phyloP scores from a whole-genome alignment of 139 green algal species.

The Haematococcus lacustris region DNA sequence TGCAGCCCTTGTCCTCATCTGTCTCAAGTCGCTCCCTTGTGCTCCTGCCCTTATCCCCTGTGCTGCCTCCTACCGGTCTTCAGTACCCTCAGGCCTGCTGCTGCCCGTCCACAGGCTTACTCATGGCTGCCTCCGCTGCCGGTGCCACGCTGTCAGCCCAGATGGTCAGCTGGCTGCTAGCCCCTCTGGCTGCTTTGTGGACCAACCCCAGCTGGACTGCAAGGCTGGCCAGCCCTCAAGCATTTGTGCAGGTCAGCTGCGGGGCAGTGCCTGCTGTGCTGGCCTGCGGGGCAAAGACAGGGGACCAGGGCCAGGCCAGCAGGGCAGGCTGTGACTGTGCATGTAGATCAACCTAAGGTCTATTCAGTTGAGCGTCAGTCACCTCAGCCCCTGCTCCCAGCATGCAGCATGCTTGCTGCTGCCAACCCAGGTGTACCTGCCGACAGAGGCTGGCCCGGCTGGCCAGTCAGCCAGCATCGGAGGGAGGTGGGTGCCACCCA shows the following conservation, averaged over 20 bases:
- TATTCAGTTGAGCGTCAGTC: no score
- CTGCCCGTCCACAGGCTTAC: neutral
- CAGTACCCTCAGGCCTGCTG: neutral
- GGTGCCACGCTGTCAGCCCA: conserved; percentile 30
- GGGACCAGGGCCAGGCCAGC: no score
- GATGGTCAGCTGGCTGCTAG: conserved; percentile 50
- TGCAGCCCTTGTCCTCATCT: neutral
- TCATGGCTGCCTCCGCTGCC: conserved; percentile 24
- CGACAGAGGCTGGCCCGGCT: no score
- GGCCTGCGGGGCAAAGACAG: no score
- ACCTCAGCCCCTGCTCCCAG: no score
- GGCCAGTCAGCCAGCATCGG: no score
- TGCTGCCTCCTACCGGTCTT: neutral
- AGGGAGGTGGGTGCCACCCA: no score
- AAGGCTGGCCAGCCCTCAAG: conserved; percentile 28
- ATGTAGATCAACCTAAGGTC: no score
- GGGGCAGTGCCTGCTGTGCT: no score
- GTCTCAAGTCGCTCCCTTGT: neutral
- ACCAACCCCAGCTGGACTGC: conserved; percentile 31
- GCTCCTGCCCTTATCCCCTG: neutral
- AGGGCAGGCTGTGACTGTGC: no score
- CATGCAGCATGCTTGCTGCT: no score
- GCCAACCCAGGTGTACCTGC: no score
- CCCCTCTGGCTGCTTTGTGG: conserved; percentile 49
- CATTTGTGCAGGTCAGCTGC: neutral